Base-by-base conservation (phyloP, 139 green algal species). In the Coelastrella sp. region DNA sequence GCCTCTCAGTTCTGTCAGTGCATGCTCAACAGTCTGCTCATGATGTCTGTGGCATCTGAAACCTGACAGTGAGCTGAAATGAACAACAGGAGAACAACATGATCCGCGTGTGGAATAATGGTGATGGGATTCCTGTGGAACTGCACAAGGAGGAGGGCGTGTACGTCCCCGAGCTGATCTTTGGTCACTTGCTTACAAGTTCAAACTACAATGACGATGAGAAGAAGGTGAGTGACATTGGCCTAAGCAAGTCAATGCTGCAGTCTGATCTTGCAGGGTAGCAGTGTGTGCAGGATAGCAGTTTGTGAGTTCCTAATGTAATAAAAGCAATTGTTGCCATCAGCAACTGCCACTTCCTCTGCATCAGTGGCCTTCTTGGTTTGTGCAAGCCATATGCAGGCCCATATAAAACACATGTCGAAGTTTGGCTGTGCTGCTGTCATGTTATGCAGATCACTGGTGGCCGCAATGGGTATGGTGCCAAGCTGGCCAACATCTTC, bases 401-500 rank as follows among this genome's bases (percentile, higher is more conserved):
- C n/a, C n/a, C n/a, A n/a, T n/a, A n/a, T n/a, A n/a, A n/a, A n/a
- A n/a, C n/a, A n/a, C n/a, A n/a, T n/a, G n/a, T n/a, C n/a, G n/a
- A n/a, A n/a, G n/a, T n/a, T n/a, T n/a, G 2, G 30, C 21, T 23
- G 9, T 38, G 62, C 25, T 69, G 2, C 30, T 40, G 62, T 5
- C 27, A 38, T 63, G 8, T 34, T 34, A 15, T 13, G 5, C 89
- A 99, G 93, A 91, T 98, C 51, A 99, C 96, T n/a, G 98, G 98
- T 25, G 98, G 98, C 3, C 91, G 98, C 45, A 99, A 99, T 85
- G 98, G 98, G 19, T 99, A 98, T 79, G 98, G 98, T 40, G 97
- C 98, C 71, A 99, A 99, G 93, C 93, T 99, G 34, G 94, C 98
- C 72, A 99, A 99, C 94, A 99, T 99, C 85, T 99, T 99, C 90